Evolutionary conservation across 2,329 filamentous ascomycete species (phyloP).

Genomic region (Trichoderma cornu-damae): DNA sequence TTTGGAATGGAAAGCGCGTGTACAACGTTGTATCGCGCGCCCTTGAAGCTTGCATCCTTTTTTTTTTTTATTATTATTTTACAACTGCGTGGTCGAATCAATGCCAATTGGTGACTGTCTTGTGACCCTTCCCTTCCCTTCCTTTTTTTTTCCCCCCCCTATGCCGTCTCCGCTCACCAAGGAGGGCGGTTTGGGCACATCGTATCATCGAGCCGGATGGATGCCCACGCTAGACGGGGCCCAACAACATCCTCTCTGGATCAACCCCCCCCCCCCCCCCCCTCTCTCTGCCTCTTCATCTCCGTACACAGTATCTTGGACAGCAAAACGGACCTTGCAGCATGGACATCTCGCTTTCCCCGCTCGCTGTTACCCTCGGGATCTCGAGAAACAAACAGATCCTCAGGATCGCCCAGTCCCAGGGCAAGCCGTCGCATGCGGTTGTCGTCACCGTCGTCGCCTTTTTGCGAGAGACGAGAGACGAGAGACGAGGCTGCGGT

Average conservation of each 20-base stretch:
- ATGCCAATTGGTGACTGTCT: conserved; percentile 1
- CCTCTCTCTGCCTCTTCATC: too few relatives aligned
- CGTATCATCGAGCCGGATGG: neutral
- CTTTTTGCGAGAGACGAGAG: too few relatives aligned
- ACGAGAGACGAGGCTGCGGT: neutral
- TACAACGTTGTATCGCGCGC: conserved; percentile 17
- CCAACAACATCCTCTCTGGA: conserved; percentile 7
- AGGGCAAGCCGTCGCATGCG: neutral
- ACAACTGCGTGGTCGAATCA: conserved; percentile 12
- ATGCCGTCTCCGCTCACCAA: conserved; percentile 2
- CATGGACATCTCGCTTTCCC: conserved; percentile 12
- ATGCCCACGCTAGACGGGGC: neutral
- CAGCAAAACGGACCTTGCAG: conserved; percentile 10
- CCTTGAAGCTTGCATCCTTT: conserved; percentile 16
- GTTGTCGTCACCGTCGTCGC: neutral
- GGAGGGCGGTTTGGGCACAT: neutral
- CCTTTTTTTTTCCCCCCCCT: too few relatives aligned
- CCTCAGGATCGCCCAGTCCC: conserved; percentile 1
- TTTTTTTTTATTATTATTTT: too few relatives aligned
- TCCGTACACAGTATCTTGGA: conserved; percentile 3
- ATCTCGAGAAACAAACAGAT: conserved; percentile 5
- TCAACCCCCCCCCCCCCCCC: neutral
- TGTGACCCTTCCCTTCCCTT: conserved; percentile 2
- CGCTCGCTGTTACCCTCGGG: conserved; percentile 9
- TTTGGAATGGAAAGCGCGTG: neutral